Evolutionary conservation across 2,329 filamentous ascomycete species (phyloP), one percentile per base, ranked within the genome.

Genomic region (Trichoderma semiorbis): DNA sequence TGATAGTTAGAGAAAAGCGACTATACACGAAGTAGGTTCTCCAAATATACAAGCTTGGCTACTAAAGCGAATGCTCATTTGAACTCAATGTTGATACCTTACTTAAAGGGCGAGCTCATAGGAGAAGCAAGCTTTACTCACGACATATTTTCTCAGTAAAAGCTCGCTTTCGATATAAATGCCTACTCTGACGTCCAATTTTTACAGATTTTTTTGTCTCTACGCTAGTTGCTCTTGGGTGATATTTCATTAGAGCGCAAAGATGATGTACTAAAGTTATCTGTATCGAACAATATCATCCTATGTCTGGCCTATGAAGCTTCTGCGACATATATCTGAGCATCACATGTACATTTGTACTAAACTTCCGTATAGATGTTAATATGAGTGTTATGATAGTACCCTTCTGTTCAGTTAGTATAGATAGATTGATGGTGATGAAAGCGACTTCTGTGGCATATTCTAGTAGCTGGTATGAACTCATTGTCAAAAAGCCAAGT

Each of bases 71-170:
- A 43, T 43, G 7, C 39, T 43, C 1, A 10, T n/a, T n/a, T 43
- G 0, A 7, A 43, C 7, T 43, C 7, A n/a, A n/a, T n/a, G n/a
- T n/a, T n/a, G 1, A n/a, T 43, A 1, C 7, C 1, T n/a, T 3
- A 5, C 0, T n/a, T 43, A 0, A 5, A 43, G 16, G 7, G 39
- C 18, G 7, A 43, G 39, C 39, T 43, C 16, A 4, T 18, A 18
- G 7, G 3, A 39, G 16, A 39, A 18, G 36, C 16, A 10, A n/a
- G 7, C 16, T 43, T 18, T n/a, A 39, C 3, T 43, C 16, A 8
- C 16, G 7, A n/a, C 3, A n/a, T 43, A 18, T 39, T 7, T n/a
- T n/a, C 39, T 8, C 3, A 8, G 36, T n/a, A n/a, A 18, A 43
- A 16, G 7, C 39, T 43, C 0, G 5, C 7, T 43, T 18, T 43